Base-by-base conservation (phyloP, 306 rosid species). In the Cotoneaster glaucophyllus region DNA sequence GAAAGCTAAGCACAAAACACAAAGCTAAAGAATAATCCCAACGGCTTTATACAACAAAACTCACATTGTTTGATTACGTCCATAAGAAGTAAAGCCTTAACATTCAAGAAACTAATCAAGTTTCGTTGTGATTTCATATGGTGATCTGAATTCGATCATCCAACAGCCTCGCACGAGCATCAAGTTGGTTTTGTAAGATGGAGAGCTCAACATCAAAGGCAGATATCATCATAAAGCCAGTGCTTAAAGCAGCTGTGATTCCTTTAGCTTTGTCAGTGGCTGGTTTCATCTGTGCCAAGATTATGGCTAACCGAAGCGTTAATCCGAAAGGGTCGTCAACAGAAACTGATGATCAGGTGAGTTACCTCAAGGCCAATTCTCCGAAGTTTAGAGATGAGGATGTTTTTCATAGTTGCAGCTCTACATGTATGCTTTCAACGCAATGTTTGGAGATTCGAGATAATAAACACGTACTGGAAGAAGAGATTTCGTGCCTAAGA, bases 161-260 rank as follows among this genome's bases (percentile, higher is more conserved):
- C 18, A 14, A 45, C 18, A 45, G 53, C 53, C 53, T 45, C 4
- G 5, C 53, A 45, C 53, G 5, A 45, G 1, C 19, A 45, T 45
- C 53, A 14, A 45, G 15, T 45, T 14, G 52, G 52, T 45, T 53
- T 66, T 26, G 18, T 11, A 70, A 43, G 17, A 91, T 87, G 96
- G 93, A 77, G 66, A 78, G 77, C 83, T 62, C 84, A 45, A 12
- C 81, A 17, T 76, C 87, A 39, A 90, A 83, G 58, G 72, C 67
- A 39, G 90, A 81, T 54, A 70, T 58, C 8, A 18, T 86, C 62
- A 56, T 56, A 19, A 84, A 77, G 82, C 88, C 89, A 67, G 52
- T 83, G 53, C 26, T 88, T 59, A 81, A 88, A 71, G 90, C 87
- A 94, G 87, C 81, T 70, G 96, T 88, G 50, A 83, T 94, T 85